These are phyloP conservation scores for Penstemon newberryi DNA, from an alignment of 257 asterid genomes.

Conservation along the genomic window DNA sequence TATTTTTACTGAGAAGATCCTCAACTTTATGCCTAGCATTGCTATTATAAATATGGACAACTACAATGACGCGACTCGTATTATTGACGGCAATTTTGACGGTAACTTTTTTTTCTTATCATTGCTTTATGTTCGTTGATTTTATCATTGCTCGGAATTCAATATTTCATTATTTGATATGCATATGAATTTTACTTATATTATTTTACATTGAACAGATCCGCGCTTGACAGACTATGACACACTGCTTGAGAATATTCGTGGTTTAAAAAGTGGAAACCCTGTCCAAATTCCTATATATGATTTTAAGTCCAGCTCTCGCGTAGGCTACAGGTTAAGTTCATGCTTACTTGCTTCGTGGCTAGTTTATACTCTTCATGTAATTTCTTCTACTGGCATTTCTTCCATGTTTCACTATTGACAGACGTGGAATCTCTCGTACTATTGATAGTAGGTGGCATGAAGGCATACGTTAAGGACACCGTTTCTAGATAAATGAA, in stretches of 20 bases:
- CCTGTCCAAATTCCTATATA: conserved; percentile 88
- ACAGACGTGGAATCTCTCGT: not conserved
- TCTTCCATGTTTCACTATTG: conserved; percentile 15
- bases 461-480: not conserved
- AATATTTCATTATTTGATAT: not conserved
- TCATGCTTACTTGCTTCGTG: conserved; percentile 19
- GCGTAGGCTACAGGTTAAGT: conserved; percentile 84
- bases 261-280: conserved; percentile 71
- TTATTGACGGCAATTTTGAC: conserved; percentile 90
- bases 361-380: not conserved
- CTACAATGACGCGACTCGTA: conserved; percentile 85
- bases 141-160: not conserved
- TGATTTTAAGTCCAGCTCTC: conserved; percentile 87
- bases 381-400: conserved; percentile 20
- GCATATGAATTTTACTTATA: not conserved
- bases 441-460: not conserved
- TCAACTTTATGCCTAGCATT: conserved; percentile 81
- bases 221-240: conserved; percentile 98
- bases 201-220: conserved; percentile 46
- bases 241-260: conserved; percentile 85
- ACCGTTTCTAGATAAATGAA: not conserved
- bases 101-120: too few species aligned
- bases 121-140: too few species aligned
- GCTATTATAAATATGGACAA: conserved; percentile 90
- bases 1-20: conserved; percentile 81